Percentiles rank a stretch among this genome's conserved stretches.
phyloP scores from a whole-genome alignment of 805 yeast genomes.

The Yamadazyma olivae region DNA sequence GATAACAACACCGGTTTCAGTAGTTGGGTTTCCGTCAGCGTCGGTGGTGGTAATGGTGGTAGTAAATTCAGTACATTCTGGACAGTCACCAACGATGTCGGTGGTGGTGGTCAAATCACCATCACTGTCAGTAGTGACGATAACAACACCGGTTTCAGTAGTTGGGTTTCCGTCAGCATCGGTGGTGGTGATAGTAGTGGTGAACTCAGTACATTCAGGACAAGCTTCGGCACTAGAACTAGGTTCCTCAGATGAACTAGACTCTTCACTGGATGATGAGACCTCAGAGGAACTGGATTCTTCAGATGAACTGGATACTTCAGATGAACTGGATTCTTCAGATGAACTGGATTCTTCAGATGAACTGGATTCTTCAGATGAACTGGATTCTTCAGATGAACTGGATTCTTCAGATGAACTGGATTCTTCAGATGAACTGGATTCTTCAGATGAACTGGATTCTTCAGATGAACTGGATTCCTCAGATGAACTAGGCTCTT shows the following conservation, averaged over 20 bases:
- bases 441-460: constrained; percentile 2
- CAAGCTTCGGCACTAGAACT: no score
- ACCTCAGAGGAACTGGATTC: no score
- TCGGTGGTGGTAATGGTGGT: constrained; percentile 9
- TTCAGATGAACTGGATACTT: no score
- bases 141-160: constrained; percentile 11
- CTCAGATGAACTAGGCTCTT: neutral
- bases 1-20: constrained; percentile 13
- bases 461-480: neutral
- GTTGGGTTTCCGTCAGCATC: constrained; percentile 8
- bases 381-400: no score
- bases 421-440: no score
- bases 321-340: no score
- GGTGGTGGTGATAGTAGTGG: constrained; percentile 12
- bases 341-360: no score
- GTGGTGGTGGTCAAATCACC: constrained; percentile 9
- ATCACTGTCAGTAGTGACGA: constrained; percentile 12
- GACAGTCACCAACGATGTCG: constrained; percentile 3
- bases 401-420: no score
- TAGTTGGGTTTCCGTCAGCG: constrained; percentile 9
- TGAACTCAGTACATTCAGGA: constrained; percentile 11
- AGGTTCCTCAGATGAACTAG: no score
- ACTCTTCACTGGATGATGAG: constrained; percentile 9
- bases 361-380: no score
- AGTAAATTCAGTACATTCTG: constrained; percentile 12